Base-by-base conservation (phyloP, 257 asterid species). In the Solanum okadae region DNA sequence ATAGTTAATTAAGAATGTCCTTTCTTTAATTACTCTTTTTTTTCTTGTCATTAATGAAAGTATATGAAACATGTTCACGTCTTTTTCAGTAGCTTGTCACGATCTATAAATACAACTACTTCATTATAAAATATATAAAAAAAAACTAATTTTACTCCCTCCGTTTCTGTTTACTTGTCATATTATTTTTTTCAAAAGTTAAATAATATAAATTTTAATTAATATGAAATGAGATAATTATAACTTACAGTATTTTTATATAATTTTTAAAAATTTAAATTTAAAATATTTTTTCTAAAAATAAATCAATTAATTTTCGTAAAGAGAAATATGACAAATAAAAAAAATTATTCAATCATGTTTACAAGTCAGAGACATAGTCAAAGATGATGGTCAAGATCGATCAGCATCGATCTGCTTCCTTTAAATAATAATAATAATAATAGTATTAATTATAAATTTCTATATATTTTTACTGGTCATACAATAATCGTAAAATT, bases 371-470 rank as follows among this genome's bases (percentile, higher is more conserved):
- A 25, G 85, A 29, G 40, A 79, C 85, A 44, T 27, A 27, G 67
- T 44, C 85, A 78, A 78, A 6, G 23, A 16, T 79, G 16, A 27
- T 20, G 38, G 65, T 79, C 85, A 81, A 46, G 85, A 81, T 81
- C 40, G 68, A 77, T 25, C 84, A 77, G 31, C 52, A 75, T 75
- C 61, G 23, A 56, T 56, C 56, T 76, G 22, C 52, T 23, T 12
- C 18, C 59, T 23, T 76, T 76, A 76, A 76, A 44, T 15, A 25
- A 44, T 79, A 76, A 44, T 15, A 25, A 42, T 15, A 25, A 42
- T 79, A n/a, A 38, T 23, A 77, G 15, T 40, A 40, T 7, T 77
- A n/a, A 76, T 23, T 23, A n/a, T 77, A 25, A 67, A 27, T 5
- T 11, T 67, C 16, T 67, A 11, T 5, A 67, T 67, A 67, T 25